phyloP scores from a whole-genome alignment of 192 early-diverging fungal genomes.

The Coemansia sp. region DNA sequence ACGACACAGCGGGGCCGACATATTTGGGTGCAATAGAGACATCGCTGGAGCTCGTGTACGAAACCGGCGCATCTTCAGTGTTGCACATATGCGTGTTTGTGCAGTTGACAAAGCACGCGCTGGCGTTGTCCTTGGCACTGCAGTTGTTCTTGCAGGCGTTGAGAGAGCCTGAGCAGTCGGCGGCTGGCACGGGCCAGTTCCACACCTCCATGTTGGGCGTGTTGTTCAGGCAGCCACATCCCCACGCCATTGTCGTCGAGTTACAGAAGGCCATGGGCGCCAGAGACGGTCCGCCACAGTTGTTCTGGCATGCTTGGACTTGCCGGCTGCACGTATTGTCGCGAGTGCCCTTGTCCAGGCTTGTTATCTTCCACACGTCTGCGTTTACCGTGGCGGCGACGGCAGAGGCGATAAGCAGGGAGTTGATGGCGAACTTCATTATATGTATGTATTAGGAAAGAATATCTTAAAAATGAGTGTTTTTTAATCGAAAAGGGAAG shows the following conservation, averaged over 20 bases:
- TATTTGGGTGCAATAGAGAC: constrained; percentile 22
- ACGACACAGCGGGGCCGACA: constrained; percentile 48
- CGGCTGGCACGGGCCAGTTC: constrained; percentile 53
- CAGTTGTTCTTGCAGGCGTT: constrained; percentile 42
- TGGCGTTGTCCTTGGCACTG: constrained; percentile 21
- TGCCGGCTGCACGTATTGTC: constrained; percentile 44
- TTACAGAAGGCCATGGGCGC: constrained; percentile 58
- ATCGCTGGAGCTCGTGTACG: constrained; percentile 40
- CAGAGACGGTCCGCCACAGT: constrained; percentile 48
- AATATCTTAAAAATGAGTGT: neutral
- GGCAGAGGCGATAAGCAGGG: constrained; percentile 22
- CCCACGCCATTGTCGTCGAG: constrained; percentile 56
- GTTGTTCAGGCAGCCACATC: constrained; percentile 52
- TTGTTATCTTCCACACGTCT: constrained; percentile 48
- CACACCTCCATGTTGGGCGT: constrained; percentile 47
- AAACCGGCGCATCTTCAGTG: constrained; percentile 49
- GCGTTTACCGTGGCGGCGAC: constrained; percentile 17
- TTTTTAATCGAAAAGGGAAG: neutral
- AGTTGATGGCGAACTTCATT: constrained; percentile 36
- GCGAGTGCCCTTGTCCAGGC: constrained; percentile 28
- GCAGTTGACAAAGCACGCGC: constrained; percentile 38
- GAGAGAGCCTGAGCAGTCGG: constrained; percentile 47
- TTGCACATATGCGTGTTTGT: constrained; percentile 45
- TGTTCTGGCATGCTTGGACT: constrained; percentile 49
- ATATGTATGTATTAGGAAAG: neutral